These are phyloP conservation scores for Beauveria varroae DNA, from an alignment of 2,329 filamentous ascomycete genomes.

Conservation along the genomic window DNA sequence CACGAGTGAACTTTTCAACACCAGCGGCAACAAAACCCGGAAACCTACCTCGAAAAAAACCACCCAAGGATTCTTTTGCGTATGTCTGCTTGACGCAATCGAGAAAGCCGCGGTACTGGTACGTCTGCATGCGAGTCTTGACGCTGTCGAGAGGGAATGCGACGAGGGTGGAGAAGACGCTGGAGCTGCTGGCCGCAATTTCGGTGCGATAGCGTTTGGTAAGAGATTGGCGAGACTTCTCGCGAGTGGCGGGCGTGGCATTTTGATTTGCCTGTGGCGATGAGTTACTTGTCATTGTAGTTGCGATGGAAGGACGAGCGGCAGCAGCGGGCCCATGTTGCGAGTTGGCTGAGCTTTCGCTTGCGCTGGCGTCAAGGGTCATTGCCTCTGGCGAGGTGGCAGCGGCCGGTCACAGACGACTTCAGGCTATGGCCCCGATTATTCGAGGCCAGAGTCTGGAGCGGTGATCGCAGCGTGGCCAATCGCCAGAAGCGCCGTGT, in stretches of 20 bases:
- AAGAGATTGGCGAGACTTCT: conserved; percentile 29
- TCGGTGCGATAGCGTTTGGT: conserved; percentile 74
- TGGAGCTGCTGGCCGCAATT: conserved; percentile 69
- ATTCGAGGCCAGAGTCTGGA: conserved; percentile 21
- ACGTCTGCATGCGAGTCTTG: conserved; percentile 85
- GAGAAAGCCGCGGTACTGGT: conserved; percentile 66
- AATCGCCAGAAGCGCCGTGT: conserved; percentile 28
- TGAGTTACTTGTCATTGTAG: conserved; percentile 3
- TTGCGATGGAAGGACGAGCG: background rate
- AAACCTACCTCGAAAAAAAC: conserved; percentile 70
- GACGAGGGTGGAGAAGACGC: conserved; percentile 67
- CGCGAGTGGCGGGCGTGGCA: background rate
- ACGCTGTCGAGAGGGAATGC: conserved; percentile 86
- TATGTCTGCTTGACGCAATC: conserved; percentile 74
- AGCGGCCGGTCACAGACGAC: conserved; percentile 18
- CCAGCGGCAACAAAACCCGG: background rate
- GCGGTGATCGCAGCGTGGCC: conserved; percentile 25
- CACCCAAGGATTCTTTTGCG: conserved; percentile 59
- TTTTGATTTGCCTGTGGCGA: background rate
- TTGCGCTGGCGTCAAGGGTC: conserved; percentile 7
- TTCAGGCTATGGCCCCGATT: conserved; percentile 21
- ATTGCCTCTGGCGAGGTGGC: conserved; percentile 11
- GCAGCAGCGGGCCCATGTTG: conserved; percentile 8
- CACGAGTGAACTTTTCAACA: background rate
- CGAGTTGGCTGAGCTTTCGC: conserved; percentile 6